phyloP scores from a whole-genome alignment of 176 grass and related monocot genomes.

The Cenchrus americanus region DNA sequence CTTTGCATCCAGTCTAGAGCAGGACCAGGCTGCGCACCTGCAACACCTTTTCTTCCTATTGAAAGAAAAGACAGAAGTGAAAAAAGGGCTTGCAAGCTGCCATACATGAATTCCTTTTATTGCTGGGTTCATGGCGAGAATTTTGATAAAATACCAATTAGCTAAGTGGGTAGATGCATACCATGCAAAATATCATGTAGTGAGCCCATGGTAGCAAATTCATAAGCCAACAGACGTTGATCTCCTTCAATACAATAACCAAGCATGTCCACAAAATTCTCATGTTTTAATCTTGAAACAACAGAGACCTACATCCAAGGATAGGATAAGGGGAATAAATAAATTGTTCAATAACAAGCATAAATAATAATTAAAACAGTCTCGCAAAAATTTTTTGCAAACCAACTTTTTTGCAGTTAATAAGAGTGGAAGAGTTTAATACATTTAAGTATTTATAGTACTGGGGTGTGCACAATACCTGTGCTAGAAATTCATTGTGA shows the following conservation, averaged over 20 bases:
- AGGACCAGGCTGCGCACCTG: constrained; percentile 74
- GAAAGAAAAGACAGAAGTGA: background rate
- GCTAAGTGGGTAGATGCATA: constrained; percentile 38
- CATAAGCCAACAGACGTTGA: constrained; percentile 63
- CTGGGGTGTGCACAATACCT: constrained; percentile 42
- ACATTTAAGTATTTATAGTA: background rate
- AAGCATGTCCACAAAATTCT: constrained; percentile 68
- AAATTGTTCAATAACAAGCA: constrained; percentile 7
- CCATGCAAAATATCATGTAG: constrained; percentile 82
- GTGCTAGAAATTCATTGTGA: constrained; percentile 69
- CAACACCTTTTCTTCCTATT: constrained; percentile 81
- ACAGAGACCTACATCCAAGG: constrained; percentile 50
- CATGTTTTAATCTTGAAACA: constrained; percentile 71
- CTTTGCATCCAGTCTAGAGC: constrained; percentile 74
- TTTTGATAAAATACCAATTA: background rate
- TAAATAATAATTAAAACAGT: background rate
- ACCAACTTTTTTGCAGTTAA: background rate
- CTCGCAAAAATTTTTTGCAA: background rate
- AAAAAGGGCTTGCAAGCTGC: background rate
- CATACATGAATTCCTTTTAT: constrained; percentile 11
- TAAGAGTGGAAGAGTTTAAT: constrained; percentile 3
- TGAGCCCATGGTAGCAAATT: constrained; percentile 80
- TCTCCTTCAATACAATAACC: constrained; percentile 75
- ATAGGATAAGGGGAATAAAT: background rate
- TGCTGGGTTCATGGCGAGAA: background rate